Evolutionary conservation across 2,329 filamentous ascomycete species (phyloP), one percentile per base, ranked within the genome.

Genomic region (Madurella mycetomatis): DNA sequence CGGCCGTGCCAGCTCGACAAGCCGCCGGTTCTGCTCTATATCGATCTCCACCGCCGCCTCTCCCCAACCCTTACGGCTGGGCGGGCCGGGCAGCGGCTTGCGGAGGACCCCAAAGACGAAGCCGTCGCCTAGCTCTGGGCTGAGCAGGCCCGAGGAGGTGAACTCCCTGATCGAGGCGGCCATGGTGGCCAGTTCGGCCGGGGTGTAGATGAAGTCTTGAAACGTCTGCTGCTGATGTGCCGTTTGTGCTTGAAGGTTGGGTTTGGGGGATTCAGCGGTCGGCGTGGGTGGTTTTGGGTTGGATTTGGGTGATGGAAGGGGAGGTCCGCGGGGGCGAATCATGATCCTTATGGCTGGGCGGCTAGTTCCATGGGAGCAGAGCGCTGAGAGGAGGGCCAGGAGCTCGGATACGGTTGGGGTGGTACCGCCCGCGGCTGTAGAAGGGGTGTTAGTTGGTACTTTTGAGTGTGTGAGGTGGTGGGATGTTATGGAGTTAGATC

Each of bases 31-130:
- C 43, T 69, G 62, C n/a, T 64, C 59, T 7, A 61, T 58, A 58
- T 83, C 74, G n/a, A 82, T 56, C 15, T 45, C 57, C 25, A 25
- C 25, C 3, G 7, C 25, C 7, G 25, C 25, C 25, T 7, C 25
- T 7, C 7, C 25, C 25, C 25, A 7, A 25, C 25, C 25, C 3
- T 25, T 7, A 7, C 25, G 25, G 25, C 25, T 7, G 25, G 25
- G 25, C 25, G 25, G 25, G 41, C 11, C n/a, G n/a, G n/a, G n/a
- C n/a, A n/a, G n/a, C n/a, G n/a, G n/a, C n/a, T n/a, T 18, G 16
- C 15, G 9, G 12, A 83, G 57, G 2, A 78, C 66, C 4, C 80
- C 80, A 59, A 83, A 81, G 8, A 84, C 80, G 59, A 84, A 83
- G 1, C 78, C 79, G 57, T 83, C 81, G 4, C 78, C 78, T 13